These are phyloP conservation scores for Cladophialophora exuberans DNA, from an alignment of 2,329 filamentous ascomycete species.

Conservation along the genomic window DNA sequence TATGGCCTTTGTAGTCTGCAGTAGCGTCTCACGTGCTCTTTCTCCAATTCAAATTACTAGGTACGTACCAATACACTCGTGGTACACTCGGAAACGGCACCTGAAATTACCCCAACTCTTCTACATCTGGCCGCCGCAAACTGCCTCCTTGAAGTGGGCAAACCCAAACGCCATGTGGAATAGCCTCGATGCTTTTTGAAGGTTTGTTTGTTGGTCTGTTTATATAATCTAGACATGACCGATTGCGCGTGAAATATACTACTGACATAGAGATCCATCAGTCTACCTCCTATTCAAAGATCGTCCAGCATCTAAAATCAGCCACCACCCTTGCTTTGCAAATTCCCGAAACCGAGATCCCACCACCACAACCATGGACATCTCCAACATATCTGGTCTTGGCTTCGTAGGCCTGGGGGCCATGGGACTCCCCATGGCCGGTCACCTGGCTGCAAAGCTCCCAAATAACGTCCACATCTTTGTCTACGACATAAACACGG, in stretches of 20 bases:
- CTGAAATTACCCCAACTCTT: background rate
- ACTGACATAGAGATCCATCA: background rate
- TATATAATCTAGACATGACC: too few species aligned
- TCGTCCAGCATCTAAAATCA: too few species aligned
- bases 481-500: conserved; percentile 53
- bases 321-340: background rate
- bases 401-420: conserved; percentile 60
- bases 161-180: background rate
- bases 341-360: background rate
- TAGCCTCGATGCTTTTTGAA: too few species aligned
- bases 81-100: too few species aligned
- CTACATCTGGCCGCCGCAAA: background rate
- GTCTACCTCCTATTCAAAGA: background rate
- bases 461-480: conserved; percentile 47
- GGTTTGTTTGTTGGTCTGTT: too few species aligned
- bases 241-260: too few species aligned
- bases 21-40: too few species aligned
- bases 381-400: conserved; percentile 26
- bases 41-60: too few species aligned
- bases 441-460: conserved; percentile 54
- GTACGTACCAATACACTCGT: too few species aligned
- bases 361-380: conserved; percentile 18
- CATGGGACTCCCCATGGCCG: conserved; percentile 59
- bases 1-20: too few species aligned
- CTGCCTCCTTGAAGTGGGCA: background rate